Evolutionary conservation across 2,329 filamentous ascomycete genomes (phyloP).

Genomic region (Claviceps spartinae): DNA sequence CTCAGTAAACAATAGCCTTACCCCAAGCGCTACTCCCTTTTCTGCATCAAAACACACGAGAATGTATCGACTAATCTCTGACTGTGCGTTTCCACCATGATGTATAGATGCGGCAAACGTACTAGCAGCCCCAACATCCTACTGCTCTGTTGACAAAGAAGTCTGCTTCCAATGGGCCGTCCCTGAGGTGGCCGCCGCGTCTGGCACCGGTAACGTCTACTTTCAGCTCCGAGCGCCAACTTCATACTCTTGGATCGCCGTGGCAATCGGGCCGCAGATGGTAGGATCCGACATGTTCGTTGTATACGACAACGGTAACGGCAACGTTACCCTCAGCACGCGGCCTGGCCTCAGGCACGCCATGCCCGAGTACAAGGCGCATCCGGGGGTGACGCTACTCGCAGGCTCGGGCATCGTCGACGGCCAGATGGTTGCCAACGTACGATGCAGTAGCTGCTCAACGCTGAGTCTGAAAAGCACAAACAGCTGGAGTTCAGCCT

Average conservation of each 20-base stretch:
- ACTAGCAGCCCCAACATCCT: constrained; percentile 16
- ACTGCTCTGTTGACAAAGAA: constrained; percentile 26
- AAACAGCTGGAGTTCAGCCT: constrained; percentile 40
- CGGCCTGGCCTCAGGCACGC: constrained; percentile 34
- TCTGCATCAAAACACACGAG: not conserved
- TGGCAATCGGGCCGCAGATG: constrained; percentile 45
- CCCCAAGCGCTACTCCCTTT: not conserved
- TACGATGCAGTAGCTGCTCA: constrained; percentile 40
- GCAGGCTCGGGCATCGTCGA: constrained; percentile 41
- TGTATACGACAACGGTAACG: constrained; percentile 42
- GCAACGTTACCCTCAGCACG: constrained; percentile 49
- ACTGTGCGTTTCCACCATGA: not conserved
- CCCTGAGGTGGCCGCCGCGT: constrained; percentile 32
- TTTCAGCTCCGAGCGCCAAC: constrained; percentile 45
- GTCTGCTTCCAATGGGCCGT: constrained; percentile 45
- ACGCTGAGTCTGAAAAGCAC: constrained; percentile 27
- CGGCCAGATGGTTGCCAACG: constrained; percentile 45
- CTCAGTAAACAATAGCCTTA: not conserved
- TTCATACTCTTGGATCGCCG: constrained; percentile 40
- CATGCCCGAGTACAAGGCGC: constrained; percentile 31
- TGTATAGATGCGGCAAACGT: constrained; percentile 10
- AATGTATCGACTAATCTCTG: not conserved
- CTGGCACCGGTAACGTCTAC: constrained; percentile 42
- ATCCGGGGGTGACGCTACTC: constrained; percentile 37
- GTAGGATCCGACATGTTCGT: constrained; percentile 45